Conservation (phyloP, 176 grass and related monocot species). For the Oryza nivara region DNA sequence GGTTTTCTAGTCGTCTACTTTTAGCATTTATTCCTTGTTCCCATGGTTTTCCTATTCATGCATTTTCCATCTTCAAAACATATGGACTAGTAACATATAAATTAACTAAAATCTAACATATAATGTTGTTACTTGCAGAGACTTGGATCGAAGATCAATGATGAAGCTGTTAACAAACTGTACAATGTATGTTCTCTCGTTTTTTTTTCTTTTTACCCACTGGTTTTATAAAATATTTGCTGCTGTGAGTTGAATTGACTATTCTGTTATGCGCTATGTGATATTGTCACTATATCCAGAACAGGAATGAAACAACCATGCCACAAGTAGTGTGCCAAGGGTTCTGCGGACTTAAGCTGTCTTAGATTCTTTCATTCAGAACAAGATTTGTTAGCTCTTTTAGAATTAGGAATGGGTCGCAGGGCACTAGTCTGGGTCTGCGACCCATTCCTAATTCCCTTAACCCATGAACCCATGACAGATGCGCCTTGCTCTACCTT, state of each 20-base stretch:
- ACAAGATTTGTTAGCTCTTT: neutral
- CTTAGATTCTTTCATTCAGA: neutral
- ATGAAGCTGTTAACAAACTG: slow-evolving; percentile 58
- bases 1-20: neutral
- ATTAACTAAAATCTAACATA: neutral
- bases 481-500: neutral
- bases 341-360: no score
- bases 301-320: neutral
- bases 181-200: slow-evolving; percentile 57
- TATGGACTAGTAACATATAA: neutral
- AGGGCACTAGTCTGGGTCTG: no score
- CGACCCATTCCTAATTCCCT: no score
- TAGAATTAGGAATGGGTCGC: neutral
- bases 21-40: neutral
- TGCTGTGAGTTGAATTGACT: slow-evolving; percentile 24
- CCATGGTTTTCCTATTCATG: neutral
- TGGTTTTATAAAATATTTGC: neutral
- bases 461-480: no score
- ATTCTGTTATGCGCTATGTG: neutral
- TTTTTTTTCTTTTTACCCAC: slow-evolving; percentile 13
- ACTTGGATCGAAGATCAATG: slow-evolving; percentile 68
- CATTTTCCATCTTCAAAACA: neutral
- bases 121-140: slow-evolving; percentile 47
- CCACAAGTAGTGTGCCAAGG: neutral
- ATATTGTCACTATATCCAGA: neutral